Conservation (phyloP, 2,329 filamentous ascomycete species). For the Hypoxylon sp. region DNA sequence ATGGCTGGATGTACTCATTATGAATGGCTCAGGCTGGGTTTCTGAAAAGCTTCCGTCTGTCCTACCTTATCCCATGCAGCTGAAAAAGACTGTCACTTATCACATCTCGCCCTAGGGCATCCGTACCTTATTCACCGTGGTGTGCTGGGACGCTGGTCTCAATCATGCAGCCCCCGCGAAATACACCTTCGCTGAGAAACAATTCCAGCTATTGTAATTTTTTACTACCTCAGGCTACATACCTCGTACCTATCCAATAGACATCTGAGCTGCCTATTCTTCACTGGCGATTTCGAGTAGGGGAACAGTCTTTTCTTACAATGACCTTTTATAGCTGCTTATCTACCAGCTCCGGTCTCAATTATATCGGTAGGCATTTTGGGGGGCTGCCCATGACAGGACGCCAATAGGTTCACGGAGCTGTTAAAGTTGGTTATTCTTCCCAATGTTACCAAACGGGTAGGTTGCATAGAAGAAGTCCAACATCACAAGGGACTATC, state of each 20-base stretch:
- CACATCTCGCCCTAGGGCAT: conserved; percentile 3
- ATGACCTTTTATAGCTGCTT: neutral
- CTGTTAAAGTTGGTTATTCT: neutral
- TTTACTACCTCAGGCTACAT: conserved; percentile 2
- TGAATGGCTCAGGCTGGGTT: conserved; percentile 2
- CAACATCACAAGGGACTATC: neutral
- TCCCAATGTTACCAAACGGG: conserved; percentile 2
- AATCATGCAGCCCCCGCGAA: conserved; percentile 22
- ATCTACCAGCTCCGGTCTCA: neutral
- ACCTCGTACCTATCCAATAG: too few relatives aligned
- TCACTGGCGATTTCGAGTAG: neutral
- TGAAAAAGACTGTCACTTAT: conserved; percentile 22
- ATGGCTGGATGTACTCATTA: conserved; percentile 12
- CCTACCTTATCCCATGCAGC: conserved; percentile 11
- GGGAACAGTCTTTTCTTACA: neutral
- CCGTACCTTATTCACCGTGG: conserved; percentile 5
- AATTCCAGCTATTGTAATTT: neutral
- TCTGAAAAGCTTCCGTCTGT: conserved; percentile 4
- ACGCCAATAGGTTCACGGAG: neutral
- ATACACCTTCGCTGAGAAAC: neutral
- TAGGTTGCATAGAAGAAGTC: conserved; percentile 9
- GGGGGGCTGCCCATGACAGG: neutral
- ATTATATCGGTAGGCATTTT: neutral
- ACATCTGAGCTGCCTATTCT: neutral
- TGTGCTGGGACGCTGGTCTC: neutral